These are phyloP conservation scores for Sphaceloma murrayae DNA, from an alignment of 2,329 filamentous ascomycete species.

Conservation along the genomic window DNA sequence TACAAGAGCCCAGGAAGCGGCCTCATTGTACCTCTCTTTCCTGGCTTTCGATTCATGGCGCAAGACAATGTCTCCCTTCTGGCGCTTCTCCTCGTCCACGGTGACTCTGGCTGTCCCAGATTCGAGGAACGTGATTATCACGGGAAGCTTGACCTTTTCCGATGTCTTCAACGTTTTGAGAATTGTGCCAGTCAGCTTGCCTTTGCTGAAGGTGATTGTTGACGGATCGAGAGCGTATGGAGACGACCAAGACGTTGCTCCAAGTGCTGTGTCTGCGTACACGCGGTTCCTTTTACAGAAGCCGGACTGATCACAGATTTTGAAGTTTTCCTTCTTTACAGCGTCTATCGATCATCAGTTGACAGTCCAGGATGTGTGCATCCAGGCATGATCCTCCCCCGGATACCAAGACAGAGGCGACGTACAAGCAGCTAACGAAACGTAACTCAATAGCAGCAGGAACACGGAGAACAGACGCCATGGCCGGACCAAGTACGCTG, in stretches of 20 bases:
- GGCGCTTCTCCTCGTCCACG: constrained; percentile 82
- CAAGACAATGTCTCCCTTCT: constrained; percentile 80
- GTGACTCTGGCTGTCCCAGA: constrained; percentile 80
- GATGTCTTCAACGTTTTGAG: constrained; percentile 63
- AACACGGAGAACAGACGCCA: constrained; percentile 17
- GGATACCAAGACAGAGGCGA: neutral
- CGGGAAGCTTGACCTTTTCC: constrained; percentile 64
- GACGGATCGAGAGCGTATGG: constrained; percentile 69
- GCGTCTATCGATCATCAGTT: constrained; percentile 45
- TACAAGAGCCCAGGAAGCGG: constrained; percentile 74
- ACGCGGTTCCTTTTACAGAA: constrained; percentile 94
- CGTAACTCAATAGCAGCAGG: constrained; percentile 27
- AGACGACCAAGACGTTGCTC: constrained; percentile 61
- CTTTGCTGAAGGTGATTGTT: constrained; percentile 66
- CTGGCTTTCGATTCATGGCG: constrained; percentile 72
- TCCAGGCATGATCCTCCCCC: too few relatives aligned
- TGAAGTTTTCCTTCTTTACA: constrained; percentile 96
- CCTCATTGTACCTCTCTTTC: constrained; percentile 93
- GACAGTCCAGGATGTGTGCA: too few relatives aligned
- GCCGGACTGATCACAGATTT: constrained; percentile 88
- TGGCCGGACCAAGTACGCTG: neutral
- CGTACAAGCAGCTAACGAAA: constrained; percentile 32
- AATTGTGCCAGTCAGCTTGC: constrained; percentile 69
- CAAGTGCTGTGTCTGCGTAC: constrained; percentile 67
- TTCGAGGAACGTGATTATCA: constrained; percentile 80